Evolutionary conservation across 2,329 filamentous ascomycete genomes (phyloP).

Genomic region (Ascochyta lentis): DNA sequence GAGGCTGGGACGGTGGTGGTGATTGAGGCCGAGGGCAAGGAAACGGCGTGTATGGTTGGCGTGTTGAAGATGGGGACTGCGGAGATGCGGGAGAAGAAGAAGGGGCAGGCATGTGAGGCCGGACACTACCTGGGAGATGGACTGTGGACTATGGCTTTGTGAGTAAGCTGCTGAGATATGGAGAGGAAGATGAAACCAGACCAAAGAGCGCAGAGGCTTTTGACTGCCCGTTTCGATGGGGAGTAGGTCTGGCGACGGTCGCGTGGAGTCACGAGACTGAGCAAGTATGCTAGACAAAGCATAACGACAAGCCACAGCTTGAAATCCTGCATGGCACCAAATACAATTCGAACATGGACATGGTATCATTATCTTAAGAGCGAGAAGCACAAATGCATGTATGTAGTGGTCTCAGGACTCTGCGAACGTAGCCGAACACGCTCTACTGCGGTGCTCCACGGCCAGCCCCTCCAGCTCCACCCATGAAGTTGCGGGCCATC

Average conservation of each 20-base stretch:
- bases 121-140: slow-evolving; percentile 95
- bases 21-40: slow-evolving; percentile 91
- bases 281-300: not conserved
- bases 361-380: slow-evolving; percentile 37
- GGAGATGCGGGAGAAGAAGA: slow-evolving; percentile 92
- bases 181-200: not conserved
- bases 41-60: slow-evolving; percentile 87
- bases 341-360: slow-evolving; percentile 13
- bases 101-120: slow-evolving; percentile 91
- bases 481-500: slow-evolving; percentile 77
- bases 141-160: slow-evolving; percentile 75
- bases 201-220: not conserved
- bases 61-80: slow-evolving; percentile 82
- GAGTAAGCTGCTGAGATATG: slow-evolving; percentile 20
- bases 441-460: slow-evolving; percentile 31
- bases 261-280: not conserved
- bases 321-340: not conserved
- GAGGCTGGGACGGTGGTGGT: slow-evolving; percentile 84
- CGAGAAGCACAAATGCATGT: slow-evolving; percentile 4
- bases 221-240: not conserved
- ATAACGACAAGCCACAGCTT: not conserved
- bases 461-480: slow-evolving; percentile 48
- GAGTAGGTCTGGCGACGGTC: not conserved
- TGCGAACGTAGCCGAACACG: not conserved
- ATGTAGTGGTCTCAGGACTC: not conserved